Base-by-base conservation (phyloP, 768 basidiomycete genomes). In the Boletus eberwhitei region DNA sequence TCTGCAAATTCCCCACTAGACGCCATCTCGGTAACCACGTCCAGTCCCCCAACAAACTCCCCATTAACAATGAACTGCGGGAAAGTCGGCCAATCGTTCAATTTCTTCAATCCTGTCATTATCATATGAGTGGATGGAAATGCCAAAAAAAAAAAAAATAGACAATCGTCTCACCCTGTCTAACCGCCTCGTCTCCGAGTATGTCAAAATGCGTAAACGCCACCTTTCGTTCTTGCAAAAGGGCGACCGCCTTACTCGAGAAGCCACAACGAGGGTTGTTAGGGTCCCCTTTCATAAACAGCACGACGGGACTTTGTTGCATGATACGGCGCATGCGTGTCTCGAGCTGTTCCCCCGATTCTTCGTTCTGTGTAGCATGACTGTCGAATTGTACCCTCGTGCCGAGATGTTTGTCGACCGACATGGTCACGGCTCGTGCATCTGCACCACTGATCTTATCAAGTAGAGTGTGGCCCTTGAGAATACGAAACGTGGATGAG, bases 31-130 rank as follows among this genome's bases (percentile, higher is more conserved):
- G 84, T 82, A 22, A 95, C 82, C 48, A 98, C 86, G 67, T 99
- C 96, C 48, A 98, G 73, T 5, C 96, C 96, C n/a, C 96, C 96
- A 16, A 97, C 85, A 17, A 99, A 79, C 69, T 98, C 93, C 6
- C 97, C 95, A 3, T 90, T 84, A 48, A 93, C 77, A 59, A 94
- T 88, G 21, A 96, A 76, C 66, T 93, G 90, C 4, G 90, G 90
- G 75, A 81, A 92, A 4, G 90, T 96, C 0, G 93, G 93, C 93
- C 93, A 95, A 56, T 93, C 81, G 65, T 95, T 95, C 56, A 92
- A 65, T 57, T 77, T 81, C 73, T 87, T 87, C 49, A 87, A 79
- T 66, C 82, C 93, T 84, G 58, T 32, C 44, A 41, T 37, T 48
- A 17, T 31, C n/a, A 4, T 11, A 39, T 63, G 42, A 64, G 59